Base-by-base conservation (phyloP, 768 basidiomycete species). In the Daedaleopsis sinensis region DNA sequence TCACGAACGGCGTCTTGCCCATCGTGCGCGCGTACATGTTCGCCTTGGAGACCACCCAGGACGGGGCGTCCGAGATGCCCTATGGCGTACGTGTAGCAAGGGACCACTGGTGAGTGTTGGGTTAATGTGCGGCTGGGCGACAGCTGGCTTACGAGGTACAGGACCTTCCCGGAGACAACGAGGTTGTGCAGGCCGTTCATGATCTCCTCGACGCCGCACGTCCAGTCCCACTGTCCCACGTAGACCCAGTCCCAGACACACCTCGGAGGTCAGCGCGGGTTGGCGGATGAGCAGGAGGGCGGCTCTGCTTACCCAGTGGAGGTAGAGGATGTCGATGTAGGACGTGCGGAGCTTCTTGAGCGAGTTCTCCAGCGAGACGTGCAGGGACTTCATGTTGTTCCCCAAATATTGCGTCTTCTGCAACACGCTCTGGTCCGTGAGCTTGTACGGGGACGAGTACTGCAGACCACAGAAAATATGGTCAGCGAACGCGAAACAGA, bases 191-290 rank as follows among this genome's bases (percentile, higher is more conserved):
- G 72, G 10, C 75, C 70, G 43, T 78, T 77, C 84, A 87, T 84
- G 44, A 86, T 71, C 70, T 88, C 85, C 67, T 83, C 80, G 52
- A 87, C 74, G 16, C 76, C 74, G 12, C 82, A 83, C 13, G 76
- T 70, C 61, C 74, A 84, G 66, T 86, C 84, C 84, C 83, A 82
- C 71, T 73, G 79, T 55, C 85, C n/a, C n/a, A n/a, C n/a, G n/a
- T n/a, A n/a, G n/a, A n/a, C n/a, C n/a, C n/a, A n/a, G n/a, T n/a
- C n/a, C n/a, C n/a, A n/a, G n/a, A n/a, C 83, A 62, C 82, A 23
- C 36, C 27, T 18, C 1, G 13, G 13, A 81, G 81, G 3, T 68
- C n/a, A n/a, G n/a, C n/a, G n/a, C n/a, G n/a, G n/a, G n/a, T n/a
- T n/a, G n/a, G n/a, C n/a, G n/a, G n/a, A n/a, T n/a, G n/a, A n/a